phyloP scores from a whole-genome alignment of 495 filamentous ascomycete species.

The Podospora pseudoanserina region DNA sequence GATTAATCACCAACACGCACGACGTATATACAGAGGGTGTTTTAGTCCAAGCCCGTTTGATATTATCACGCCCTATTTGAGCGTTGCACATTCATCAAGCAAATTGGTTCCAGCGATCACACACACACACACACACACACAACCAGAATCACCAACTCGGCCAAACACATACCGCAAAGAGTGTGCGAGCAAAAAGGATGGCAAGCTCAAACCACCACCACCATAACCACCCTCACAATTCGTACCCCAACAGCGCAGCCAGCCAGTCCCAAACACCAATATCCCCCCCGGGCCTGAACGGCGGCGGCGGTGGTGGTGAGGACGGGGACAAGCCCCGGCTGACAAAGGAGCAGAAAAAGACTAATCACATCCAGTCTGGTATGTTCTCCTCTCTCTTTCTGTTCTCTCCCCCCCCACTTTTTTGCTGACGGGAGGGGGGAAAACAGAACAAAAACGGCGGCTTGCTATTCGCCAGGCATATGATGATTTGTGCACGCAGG shows the following conservation, averaged over 20 bases:
- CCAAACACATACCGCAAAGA: neutral
- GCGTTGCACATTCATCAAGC: no score
- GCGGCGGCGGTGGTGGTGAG: neutral
- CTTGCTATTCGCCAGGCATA: constrained; percentile 84
- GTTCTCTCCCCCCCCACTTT: no score
- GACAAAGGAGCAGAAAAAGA: constrained; percentile 83
- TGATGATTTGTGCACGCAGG: constrained; percentile 74
- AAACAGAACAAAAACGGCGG: constrained; percentile 77
- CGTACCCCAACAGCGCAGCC: neutral
- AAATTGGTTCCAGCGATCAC: no score
- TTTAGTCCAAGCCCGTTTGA: no score
- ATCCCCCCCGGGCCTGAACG: neutral
- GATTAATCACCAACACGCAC: no score
- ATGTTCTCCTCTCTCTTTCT: neutral
- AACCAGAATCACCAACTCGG: no score
- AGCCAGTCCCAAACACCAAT: neutral
- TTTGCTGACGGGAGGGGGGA: neutral
- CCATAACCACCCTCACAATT: neutral
- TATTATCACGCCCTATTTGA: no score
- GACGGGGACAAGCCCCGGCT: constrained; percentile 66
- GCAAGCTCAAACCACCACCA: neutral
- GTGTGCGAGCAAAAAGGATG: neutral
- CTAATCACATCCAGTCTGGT: constrained; percentile 80
- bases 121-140: no score
- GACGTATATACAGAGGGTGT: no score